Percentiles rank a stretch among this genome's conserved stretches.
Evolutionary conservation across 352 stramenopile species (phyloP).

Genomic region (Globisporangium viniferum): DNA sequence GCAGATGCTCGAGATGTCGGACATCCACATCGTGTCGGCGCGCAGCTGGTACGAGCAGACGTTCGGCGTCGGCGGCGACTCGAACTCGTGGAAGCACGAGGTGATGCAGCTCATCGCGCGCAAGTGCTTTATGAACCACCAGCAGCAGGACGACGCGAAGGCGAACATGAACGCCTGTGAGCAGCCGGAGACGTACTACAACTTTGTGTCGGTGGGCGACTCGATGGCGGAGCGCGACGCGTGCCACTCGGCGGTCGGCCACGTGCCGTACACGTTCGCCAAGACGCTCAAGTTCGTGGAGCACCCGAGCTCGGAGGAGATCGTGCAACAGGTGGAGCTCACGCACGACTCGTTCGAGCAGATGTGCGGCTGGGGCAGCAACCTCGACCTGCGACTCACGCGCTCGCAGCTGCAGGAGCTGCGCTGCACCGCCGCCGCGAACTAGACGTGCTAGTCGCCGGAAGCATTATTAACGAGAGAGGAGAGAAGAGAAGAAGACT

Average conservation of each 20-base stretch:
- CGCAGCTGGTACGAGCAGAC: conserved; percentile 86
- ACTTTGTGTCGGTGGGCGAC: conserved; percentile 80
- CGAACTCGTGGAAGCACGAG: conserved; percentile 80
- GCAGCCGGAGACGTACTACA: conserved; percentile 52
- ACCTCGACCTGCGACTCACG: conserved; percentile 75
- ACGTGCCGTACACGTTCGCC: conserved; percentile 65
- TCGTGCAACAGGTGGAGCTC: conserved; percentile 81
- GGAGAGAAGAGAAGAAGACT: conserved; percentile 4
- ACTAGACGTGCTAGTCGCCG: neutral
- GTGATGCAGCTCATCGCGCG: conserved; percentile 84
- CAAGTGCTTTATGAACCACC: conserved; percentile 64
- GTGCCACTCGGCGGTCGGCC: conserved; percentile 65
- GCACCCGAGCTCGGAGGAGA: conserved; percentile 72
- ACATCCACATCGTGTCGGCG: conserved; percentile 85
- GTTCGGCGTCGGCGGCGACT: conserved; percentile 73
- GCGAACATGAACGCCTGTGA: neutral
- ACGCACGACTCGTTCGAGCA: conserved; percentile 85
- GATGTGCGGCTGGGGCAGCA: conserved; percentile 76
- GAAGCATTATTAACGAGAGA: neutral
- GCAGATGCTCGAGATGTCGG: conserved; percentile 57
- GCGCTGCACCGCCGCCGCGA: conserved; percentile 30
- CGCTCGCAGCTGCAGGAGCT: conserved; percentile 73
- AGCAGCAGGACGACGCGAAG: neutral
- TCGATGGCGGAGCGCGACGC: conserved; percentile 86
- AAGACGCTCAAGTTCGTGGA: conserved; percentile 89